Conservation (phyloP, 768 basidiomycete species). For the Tylopilus subfusipes region DNA sequence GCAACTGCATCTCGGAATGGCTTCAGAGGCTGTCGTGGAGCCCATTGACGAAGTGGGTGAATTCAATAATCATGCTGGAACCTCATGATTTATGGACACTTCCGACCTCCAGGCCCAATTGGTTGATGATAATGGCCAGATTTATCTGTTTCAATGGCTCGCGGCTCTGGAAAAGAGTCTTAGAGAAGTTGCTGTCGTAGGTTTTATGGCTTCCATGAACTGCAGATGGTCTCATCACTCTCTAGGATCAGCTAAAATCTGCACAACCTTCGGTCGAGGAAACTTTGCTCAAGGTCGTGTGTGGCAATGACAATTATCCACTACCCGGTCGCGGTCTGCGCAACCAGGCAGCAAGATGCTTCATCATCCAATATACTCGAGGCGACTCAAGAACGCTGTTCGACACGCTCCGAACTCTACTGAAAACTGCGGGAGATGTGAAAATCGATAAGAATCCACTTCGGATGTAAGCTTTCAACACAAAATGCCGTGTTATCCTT, state of each 20-base stretch:
- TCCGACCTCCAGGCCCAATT: slow-evolving; percentile 53
- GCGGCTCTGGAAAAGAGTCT: slow-evolving; percentile 60
- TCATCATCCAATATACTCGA: slow-evolving; percentile 67
- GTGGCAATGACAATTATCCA: slow-evolving; percentile 65
- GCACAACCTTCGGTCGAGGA: slow-evolving; percentile 61
- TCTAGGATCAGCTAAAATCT: slow-evolving; percentile 64
- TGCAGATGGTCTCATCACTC: slow-evolving; percentile 1
- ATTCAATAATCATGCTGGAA: not conserved
- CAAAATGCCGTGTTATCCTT: not conserved
- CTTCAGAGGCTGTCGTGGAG: slow-evolving; percentile 24
- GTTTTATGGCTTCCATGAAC: slow-evolving; percentile 23
- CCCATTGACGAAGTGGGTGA: slow-evolving; percentile 32
- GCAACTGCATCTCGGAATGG: slow-evolving; percentile 22
- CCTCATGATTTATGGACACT: slow-evolving; percentile 10
- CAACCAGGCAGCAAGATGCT: slow-evolving; percentile 72
- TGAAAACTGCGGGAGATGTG: slow-evolving; percentile 70
- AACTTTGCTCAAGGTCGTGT: slow-evolving; percentile 63
- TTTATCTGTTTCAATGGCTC: slow-evolving; percentile 85
- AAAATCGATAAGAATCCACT: slow-evolving; percentile 65
- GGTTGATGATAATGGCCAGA: slow-evolving; percentile 70
- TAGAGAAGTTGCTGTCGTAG: slow-evolving; percentile 47
- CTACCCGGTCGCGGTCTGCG: slow-evolving; percentile 84
- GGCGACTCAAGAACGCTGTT: slow-evolving; percentile 85
- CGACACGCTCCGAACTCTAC: slow-evolving; percentile 75
- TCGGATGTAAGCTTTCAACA: slow-evolving; percentile 54